Evolutionary conservation across 306 rosid species (phyloP).

Genomic region (Lupinus albus): DNA sequence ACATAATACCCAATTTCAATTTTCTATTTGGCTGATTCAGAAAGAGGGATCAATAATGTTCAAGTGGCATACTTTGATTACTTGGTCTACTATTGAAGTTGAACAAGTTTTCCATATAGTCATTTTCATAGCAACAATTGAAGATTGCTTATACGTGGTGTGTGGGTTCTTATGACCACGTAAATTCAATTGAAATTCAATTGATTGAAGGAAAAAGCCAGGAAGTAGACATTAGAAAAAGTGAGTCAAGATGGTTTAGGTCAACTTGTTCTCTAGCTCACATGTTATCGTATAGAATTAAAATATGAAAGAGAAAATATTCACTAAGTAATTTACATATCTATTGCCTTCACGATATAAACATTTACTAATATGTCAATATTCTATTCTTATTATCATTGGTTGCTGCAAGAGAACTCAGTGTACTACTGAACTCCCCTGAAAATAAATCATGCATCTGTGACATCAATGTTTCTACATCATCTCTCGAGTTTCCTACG

Average conservation of each 20-base stretch:
- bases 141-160: background rate
- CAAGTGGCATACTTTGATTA: constrained; percentile 4
- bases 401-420: too few relatives aligned
- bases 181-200: constrained; percentile 34
- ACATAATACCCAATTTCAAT: background rate
- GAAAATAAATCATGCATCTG: too few relatives aligned
- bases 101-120: constrained; percentile 26
- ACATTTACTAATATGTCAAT: too few relatives aligned
- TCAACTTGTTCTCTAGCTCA: constrained; percentile 6
- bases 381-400: too few relatives aligned
- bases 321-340: too few relatives aligned
- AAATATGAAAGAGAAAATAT: too few relatives aligned
- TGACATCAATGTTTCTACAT: too few relatives aligned
- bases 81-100: background rate
- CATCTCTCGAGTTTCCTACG: too few relatives aligned
- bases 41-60: background rate
- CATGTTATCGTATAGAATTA: too few relatives aligned
- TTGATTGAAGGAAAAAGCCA: background rate
- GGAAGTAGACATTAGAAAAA: background rate
- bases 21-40: background rate
- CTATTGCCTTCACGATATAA: too few relatives aligned
- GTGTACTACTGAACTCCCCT: too few relatives aligned
- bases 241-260: background rate
- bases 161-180: constrained; percentile 13
- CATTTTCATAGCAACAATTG: constrained; percentile 11